These are phyloP conservation scores for Fragilaria crotonensis DNA, from an alignment of 108 stramenopile species.

Conservation along the genomic window DNA sequence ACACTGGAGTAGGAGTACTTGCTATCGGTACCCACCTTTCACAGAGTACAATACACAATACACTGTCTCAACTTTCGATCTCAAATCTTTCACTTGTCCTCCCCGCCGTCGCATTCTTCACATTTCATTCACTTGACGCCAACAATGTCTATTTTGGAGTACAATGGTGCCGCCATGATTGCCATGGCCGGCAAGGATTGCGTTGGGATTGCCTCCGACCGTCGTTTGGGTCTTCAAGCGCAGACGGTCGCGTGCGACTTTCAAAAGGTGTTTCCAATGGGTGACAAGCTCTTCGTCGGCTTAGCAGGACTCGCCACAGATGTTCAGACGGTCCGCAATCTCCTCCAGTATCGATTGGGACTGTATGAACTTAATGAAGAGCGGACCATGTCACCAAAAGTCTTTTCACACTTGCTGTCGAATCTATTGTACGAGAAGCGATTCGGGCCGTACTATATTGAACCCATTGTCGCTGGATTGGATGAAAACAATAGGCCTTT, in stretches of 20 bases:
- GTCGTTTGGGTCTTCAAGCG: constrained; percentile 87
- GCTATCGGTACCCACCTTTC: too few species aligned
- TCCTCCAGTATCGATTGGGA: constrained; percentile 78
- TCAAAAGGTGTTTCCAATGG: constrained; percentile 92
- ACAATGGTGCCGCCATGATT: constrained; percentile 97
- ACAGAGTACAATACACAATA: too few species aligned
- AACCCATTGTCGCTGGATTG: constrained; percentile 96
- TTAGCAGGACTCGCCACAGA: constrained; percentile 95
- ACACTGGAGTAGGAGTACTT: too few species aligned
- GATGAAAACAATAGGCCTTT: constrained; percentile 80
- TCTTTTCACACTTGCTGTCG: constrained; percentile 84
- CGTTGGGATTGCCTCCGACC: constrained; percentile 95
- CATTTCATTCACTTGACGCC: neutral
- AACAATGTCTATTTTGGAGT: constrained; percentile 94
- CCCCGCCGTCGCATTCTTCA: neutral
- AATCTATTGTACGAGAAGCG: constrained; percentile 94
- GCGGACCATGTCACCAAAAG: constrained; percentile 90
- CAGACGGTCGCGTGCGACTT: constrained; percentile 94
- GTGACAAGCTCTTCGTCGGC: constrained; percentile 88
- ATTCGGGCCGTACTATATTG: constrained; percentile 97
- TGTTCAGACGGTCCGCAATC: constrained; percentile 87
- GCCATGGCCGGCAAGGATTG: constrained; percentile 99
- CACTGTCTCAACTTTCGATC: too few species aligned
- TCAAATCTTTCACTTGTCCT: too few species aligned
- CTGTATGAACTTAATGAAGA: constrained; percentile 95